These are phyloP conservation scores for Rhypophila decipiens DNA, from an alignment of 495 filamentous ascomycete species.

Conservation along the genomic window DNA sequence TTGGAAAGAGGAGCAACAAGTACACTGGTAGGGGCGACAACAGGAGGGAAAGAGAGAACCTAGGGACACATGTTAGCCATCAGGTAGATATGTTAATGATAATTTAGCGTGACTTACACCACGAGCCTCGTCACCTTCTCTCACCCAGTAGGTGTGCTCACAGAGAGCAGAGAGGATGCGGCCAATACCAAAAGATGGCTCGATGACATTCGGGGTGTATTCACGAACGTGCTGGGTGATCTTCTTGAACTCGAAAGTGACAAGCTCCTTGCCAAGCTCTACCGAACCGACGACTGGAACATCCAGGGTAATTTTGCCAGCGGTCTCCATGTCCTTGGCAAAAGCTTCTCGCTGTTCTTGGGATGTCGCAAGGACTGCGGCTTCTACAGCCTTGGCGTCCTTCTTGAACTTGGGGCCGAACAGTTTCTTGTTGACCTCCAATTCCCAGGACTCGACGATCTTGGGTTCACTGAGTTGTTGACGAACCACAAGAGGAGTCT, in stretches of 20 bases:
- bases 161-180: constrained; percentile 71
- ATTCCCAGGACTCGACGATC: constrained; percentile 64
- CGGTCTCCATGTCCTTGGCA: constrained; percentile 54
- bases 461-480: constrained; percentile 56
- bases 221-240: constrained; percentile 64
- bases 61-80: constrained; percentile 26
- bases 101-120: constrained; percentile 44
- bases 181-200: constrained; percentile 81
- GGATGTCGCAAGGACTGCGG: constrained; percentile 56
- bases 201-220: constrained; percentile 78
- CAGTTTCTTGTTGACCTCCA: constrained; percentile 79
- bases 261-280: constrained; percentile 62
- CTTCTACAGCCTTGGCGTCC: constrained; percentile 67
- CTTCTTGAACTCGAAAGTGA: constrained; percentile 65
- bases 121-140: constrained; percentile 59
- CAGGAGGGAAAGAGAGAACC: constrained; percentile 70
- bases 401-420: constrained; percentile 77
- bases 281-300: constrained; percentile 56
- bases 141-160: constrained; percentile 75
- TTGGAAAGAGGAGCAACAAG: constrained; percentile 66
- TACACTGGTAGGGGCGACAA: constrained; percentile 68
- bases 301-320: constrained; percentile 61
- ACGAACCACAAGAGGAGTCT: constrained; percentile 63
- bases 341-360: constrained; percentile 69
- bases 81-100: background rate